phyloP scores from a whole-genome alignment of 2,329 filamentous ascomycete species.

The Arthrinium phaeospermum region DNA sequence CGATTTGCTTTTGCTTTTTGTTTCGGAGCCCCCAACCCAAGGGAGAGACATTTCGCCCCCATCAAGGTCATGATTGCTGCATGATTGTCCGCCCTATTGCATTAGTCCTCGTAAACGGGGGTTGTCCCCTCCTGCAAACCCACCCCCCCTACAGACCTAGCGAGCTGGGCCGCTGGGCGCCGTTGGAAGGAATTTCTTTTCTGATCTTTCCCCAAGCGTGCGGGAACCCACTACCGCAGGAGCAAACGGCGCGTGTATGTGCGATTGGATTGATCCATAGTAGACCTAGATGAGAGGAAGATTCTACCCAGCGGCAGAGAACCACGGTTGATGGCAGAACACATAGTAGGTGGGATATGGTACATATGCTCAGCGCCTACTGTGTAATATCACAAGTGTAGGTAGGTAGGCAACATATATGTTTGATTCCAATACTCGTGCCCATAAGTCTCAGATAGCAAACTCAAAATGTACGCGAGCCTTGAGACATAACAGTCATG shows the following conservation, averaged over 20 bases:
- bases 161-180: neutral
- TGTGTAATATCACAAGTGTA: neutral
- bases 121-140: neutral
- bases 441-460: neutral
- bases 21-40: neutral
- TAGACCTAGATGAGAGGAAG: neutral
- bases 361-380: neutral
- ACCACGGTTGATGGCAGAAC: neutral
- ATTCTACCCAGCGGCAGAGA: neutral
- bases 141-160: neutral
- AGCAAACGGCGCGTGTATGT: neutral
- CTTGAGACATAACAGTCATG: neutral
- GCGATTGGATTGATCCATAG: neutral
- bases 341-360: neutral
- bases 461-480: neutral
- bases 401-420: neutral
- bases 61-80: neutral
- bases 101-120: slow-evolving; percentile 5
- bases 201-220: neutral
- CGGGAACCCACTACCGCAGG: neutral
- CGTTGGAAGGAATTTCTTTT: neutral
- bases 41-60: neutral
- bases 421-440: too few relatives aligned
- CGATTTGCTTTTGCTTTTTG: neutral
- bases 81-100: slow-evolving; percentile 1